Evolutionary conservation across 2,329 filamentous ascomycete species (phyloP), one percentile per base, ranked within the genome.

Genomic region (Botryotinia convoluta): DNA sequence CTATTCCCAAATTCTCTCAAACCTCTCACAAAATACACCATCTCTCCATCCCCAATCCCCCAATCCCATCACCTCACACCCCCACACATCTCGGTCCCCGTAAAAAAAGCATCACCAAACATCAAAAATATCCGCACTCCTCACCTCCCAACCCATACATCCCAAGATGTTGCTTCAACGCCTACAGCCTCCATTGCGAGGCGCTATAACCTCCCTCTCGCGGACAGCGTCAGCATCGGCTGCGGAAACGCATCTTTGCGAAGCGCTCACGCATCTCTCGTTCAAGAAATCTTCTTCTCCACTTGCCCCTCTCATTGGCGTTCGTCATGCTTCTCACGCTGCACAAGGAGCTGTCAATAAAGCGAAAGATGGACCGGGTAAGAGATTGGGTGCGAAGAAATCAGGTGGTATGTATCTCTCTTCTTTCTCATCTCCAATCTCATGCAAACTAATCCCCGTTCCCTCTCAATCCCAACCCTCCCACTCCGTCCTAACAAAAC

Each of bases 371-470:
- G 90, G 90, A 6, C 86, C 91, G 1, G 91, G 91, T 79, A 97
- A 97, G 85, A 94, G 97, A 82, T 85, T 99, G 77, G 96, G 96
- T 78, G 95, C 95, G 8, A 99, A 99, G 87, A 94, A 95, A 83
- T 91, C 92, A 29, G 94, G 93, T 83, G 95, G 93, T 93, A 86
- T 61, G 89, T 79, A 54, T n/a, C 4, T 54, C 26, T 39, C 69
- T 35, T 29, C 57, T 35, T 32, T 64, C 18, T 22, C 35, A 37
- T 29, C 37, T 9, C 64, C 42, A 1, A 14, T 10, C 16, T 3
- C 37, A 37, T 12, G 0, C 29, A 44, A 8, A 51, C 22, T 3
- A 1, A n/a, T 29, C 12, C 48, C 48, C 48, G 16, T 54, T 54
- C 10, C 5, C 48, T 1, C 4, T n/a, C 26, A 1, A 5, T 29